Evolutionary conservation across 352 stramenopile species (phyloP).

Genomic region (Phytophthora sansomeana): DNA sequence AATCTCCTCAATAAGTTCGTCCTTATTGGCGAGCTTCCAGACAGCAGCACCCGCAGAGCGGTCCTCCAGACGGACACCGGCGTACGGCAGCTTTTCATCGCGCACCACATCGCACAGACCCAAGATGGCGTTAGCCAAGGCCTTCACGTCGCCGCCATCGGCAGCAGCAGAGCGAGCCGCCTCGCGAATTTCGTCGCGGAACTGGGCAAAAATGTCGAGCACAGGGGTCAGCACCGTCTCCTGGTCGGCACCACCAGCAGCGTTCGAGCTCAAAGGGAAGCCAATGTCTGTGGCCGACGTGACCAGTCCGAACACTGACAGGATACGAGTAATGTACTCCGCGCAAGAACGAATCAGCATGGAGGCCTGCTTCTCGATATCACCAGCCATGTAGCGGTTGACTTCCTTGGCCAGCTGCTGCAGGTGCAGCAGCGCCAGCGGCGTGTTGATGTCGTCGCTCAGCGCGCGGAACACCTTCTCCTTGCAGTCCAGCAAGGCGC

Average conservation of each 20-base stretch:
- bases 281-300: constrained; percentile 80
- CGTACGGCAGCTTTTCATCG: constrained; percentile 89
- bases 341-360: constrained; percentile 84
- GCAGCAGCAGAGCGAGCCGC: constrained; percentile 63
- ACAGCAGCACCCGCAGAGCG: constrained; percentile 65
- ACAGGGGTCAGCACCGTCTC: constrained; percentile 87
- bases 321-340: constrained; percentile 92
- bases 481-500: constrained; percentile 74
- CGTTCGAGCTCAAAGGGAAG: constrained; percentile 66
- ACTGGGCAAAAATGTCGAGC: constrained; percentile 91
- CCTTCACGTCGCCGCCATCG: constrained; percentile 52
- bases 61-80: constrained; percentile 92
- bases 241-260: constrained; percentile 60
- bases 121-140: constrained; percentile 76
- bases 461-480: constrained; percentile 84
- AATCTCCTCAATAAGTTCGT: constrained; percentile 83
- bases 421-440: constrained; percentile 74
- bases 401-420: constrained; percentile 88
- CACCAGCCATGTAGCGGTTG: constrained; percentile 81
- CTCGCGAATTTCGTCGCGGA: constrained; percentile 86
- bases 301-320: constrained; percentile 86
- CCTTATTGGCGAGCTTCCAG: constrained; percentile 94
- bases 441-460: constrained; percentile 93
- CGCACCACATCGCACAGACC: constrained; percentile 88
- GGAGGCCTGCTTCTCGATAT: constrained; percentile 64